Evolutionary conservation across 768 basidiomycete species (phyloP).

Genomic region (Leccinellum luteum): DNA sequence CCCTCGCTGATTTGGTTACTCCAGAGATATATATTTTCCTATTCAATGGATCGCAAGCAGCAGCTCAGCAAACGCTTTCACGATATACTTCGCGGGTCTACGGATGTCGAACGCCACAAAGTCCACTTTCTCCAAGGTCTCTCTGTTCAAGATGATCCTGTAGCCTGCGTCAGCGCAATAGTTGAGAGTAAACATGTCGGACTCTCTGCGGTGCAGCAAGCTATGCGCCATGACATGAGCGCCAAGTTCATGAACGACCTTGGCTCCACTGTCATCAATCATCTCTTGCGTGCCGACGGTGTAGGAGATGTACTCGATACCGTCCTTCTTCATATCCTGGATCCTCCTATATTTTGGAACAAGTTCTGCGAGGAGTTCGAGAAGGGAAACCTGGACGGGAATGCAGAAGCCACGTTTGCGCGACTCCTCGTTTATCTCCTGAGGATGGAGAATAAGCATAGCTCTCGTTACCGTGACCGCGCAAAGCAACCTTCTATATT

Average conservation of each 20-base stretch:
- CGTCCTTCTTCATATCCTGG: conserved; percentile 40
- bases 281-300: conserved; percentile 37
- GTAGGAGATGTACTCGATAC: conserved; percentile 38
- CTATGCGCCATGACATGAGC: conserved; percentile 41
- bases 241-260: conserved; percentile 42
- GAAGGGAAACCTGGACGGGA: conserved; percentile 30
- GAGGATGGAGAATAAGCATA: conserved; percentile 35
- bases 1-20: no score
- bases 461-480: conserved; percentile 37
- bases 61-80: conserved; percentile 37
- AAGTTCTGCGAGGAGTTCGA: conserved; percentile 37
- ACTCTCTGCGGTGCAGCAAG: conserved; percentile 36
- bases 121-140: conserved; percentile 47
- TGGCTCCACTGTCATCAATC: conserved; percentile 36
- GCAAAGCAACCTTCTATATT: conserved; percentile 34
- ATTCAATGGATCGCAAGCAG: conserved; percentile 15
- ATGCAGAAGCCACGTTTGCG: conserved; percentile 40
- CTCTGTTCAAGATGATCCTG: conserved; percentile 38
- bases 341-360: conserved; percentile 53
- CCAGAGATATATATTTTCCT: no score
- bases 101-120: conserved; percentile 25
- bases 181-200: conserved; percentile 34
- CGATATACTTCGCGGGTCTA: conserved; percentile 31
- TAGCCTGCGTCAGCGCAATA: conserved; percentile 37
- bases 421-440: conserved; percentile 51